These are phyloP conservation scores for Dicorynia guianensis DNA, from an alignment of 306 rosid genomes.

Conservation along the genomic window DNA sequence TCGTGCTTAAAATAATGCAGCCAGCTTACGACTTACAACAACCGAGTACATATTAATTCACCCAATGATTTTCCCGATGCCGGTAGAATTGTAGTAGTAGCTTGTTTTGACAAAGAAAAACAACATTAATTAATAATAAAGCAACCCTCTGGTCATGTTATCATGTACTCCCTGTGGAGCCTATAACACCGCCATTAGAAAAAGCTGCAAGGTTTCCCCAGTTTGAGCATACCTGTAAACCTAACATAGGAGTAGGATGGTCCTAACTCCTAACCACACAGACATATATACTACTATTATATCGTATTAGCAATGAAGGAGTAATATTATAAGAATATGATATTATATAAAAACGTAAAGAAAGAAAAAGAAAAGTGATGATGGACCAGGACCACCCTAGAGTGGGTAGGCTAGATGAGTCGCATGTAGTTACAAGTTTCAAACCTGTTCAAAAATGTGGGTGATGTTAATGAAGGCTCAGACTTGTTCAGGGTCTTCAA, in stretches of 20 bases:
- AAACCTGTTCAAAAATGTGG: slow-evolving; percentile 41
- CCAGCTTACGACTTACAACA: too few relatives aligned
- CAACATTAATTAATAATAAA: too few relatives aligned
- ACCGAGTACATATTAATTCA: too few relatives aligned
- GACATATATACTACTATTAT: neutral
- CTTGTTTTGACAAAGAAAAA: too few relatives aligned
- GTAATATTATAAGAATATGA: too few relatives aligned
- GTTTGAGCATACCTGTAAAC: slow-evolving; percentile 30
- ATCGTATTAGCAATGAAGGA: neutral
- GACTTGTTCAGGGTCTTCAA: slow-evolving; percentile 31
- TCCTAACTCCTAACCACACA: slow-evolving; percentile 23
- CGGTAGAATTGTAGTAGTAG: too few relatives aligned
- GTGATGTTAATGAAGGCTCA: slow-evolving; percentile 30
- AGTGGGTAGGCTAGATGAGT: slow-evolving; percentile 29
- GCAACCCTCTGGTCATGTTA: too few relatives aligned
- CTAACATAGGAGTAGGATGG: slow-evolving; percentile 46
- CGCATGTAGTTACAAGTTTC: slow-evolving; percentile 55
- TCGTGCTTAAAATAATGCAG: too few relatives aligned
- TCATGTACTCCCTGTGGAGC: too few relatives aligned
- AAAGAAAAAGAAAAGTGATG: neutral
- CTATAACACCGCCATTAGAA: too few relatives aligned
- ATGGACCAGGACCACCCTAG: slow-evolving; percentile 72
- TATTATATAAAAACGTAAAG: too few relatives aligned
- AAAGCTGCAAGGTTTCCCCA: slow-evolving; percentile 7
- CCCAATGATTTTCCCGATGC: too few relatives aligned